Evolutionary conservation across 352 stramenopile genomes (phyloP).

Genomic region (Elongisporangium undulatum): DNA sequence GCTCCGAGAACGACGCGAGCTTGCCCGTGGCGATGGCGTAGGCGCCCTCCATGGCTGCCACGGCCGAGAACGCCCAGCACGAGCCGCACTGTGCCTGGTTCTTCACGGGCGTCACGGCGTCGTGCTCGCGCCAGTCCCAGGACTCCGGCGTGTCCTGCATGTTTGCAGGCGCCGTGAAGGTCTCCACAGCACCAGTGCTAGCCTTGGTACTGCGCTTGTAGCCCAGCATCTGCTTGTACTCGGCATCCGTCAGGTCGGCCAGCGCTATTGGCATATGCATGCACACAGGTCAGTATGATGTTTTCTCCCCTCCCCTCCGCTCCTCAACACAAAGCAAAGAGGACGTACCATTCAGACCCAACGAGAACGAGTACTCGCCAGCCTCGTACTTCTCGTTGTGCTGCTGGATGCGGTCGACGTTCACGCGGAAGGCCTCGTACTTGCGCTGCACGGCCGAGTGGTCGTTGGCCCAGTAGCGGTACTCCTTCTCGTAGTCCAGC

Average conservation of each 20-base stretch:
- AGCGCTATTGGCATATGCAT: slow-evolving; percentile 12
- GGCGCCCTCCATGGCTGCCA: slow-evolving; percentile 23
- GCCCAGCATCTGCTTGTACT: slow-evolving; percentile 33
- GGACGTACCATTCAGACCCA: background rate
- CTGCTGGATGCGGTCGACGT: slow-evolving; percentile 5
- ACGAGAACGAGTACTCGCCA: slow-evolving; percentile 4
- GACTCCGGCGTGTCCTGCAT: slow-evolving; percentile 17
- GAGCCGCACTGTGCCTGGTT: slow-evolving; percentile 94
- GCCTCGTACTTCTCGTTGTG: slow-evolving; percentile 6
- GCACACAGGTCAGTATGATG: background rate
- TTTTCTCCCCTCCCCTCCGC: background rate
- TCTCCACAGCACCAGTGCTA: slow-evolving; percentile 4
- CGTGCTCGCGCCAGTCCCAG: slow-evolving; percentile 50
- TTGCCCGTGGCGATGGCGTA: slow-evolving; percentile 36
- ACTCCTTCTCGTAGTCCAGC: slow-evolving; percentile 4
- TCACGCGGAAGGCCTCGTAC: slow-evolving; percentile 5
- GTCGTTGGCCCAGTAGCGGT: slow-evolving; percentile 2
- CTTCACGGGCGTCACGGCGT: slow-evolving; percentile 87
- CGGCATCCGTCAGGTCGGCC: slow-evolving; percentile 32
- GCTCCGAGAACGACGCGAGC: slow-evolving; percentile 42
- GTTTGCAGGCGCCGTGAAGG: slow-evolving; percentile 10
- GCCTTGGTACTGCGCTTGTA: slow-evolving; percentile 22
- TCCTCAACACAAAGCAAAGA: background rate
- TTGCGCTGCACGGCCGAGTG: slow-evolving; percentile 1
- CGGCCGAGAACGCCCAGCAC: slow-evolving; percentile 94